Evolutionary conservation across 306 rosid genomes (phyloP).

Genomic region (Mucuna pruriens): DNA sequence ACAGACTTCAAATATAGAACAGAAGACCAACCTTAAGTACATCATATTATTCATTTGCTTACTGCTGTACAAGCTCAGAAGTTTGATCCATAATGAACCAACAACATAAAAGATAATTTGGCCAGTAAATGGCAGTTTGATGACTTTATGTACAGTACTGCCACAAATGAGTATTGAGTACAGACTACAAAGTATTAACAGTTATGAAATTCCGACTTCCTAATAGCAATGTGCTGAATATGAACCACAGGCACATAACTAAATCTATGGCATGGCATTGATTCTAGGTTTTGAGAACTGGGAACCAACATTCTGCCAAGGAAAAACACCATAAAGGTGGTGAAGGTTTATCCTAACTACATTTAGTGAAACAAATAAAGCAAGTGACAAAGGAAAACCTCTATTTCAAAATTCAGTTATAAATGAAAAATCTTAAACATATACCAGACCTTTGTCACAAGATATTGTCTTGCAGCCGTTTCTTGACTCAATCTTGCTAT

Average conservation of each 20-base stretch:
- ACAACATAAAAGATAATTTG: neutral
- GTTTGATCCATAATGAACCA: neutral
- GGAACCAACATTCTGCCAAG: slow-evolving; percentile 8
- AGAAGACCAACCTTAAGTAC: neutral
- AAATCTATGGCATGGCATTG: neutral
- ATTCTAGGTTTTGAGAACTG: neutral
- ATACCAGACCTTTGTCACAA: slow-evolving; percentile 67
- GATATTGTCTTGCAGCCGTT: slow-evolving; percentile 78
- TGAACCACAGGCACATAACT: neutral
- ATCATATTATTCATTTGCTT: slow-evolving; percentile 4
- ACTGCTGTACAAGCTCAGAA: neutral
- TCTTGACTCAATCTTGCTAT: slow-evolving; percentile 88
- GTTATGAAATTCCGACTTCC: neutral
- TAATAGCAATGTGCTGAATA: neutral
- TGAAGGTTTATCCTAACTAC: slow-evolving; percentile 26
- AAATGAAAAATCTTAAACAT: slow-evolving; percentile 10
- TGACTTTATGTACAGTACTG: neutral
- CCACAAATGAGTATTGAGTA: neutral
- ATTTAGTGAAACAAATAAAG: neutral
- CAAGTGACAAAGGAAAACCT: slow-evolving; percentile 19
- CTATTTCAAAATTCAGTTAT: slow-evolving; percentile 21
- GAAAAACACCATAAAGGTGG: slow-evolving; percentile 3
- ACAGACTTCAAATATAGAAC: neutral
- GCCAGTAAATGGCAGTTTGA: slow-evolving; percentile 13
- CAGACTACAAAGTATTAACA: neutral